Conservation (phyloP, 1,284 basidiomycete species). For the Puccinia novopanici region DNA sequence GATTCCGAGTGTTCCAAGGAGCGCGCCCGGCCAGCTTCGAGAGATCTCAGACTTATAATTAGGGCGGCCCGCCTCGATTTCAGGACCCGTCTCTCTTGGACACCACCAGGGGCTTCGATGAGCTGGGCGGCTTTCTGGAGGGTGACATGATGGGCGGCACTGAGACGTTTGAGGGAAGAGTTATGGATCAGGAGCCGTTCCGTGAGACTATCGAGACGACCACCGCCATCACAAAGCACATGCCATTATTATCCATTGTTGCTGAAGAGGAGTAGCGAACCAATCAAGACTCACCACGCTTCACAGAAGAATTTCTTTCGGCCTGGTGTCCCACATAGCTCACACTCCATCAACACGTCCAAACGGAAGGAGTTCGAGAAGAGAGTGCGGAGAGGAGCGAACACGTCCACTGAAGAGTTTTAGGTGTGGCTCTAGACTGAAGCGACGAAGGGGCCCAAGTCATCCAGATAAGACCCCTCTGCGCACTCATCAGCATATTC, state of each 20-base stretch:
- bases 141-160: slow-evolving; percentile 25
- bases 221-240: neutral
- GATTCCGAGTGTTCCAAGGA: neutral
- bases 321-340: slow-evolving; percentile 28
- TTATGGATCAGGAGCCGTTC: slow-evolving; percentile 43
- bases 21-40: slow-evolving; percentile 22
- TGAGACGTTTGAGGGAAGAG: slow-evolving; percentile 35
- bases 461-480: no score
- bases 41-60: neutral
- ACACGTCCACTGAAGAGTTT: no score
- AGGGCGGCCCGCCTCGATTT: slow-evolving; percentile 28
- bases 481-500: no score
- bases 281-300: slow-evolving; percentile 13
- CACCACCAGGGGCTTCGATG: slow-evolving; percentile 34
- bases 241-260: neutral
- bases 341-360: slow-evolving; percentile 33
- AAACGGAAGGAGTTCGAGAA: neutral
- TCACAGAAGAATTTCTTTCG: slow-evolving; percentile 47
- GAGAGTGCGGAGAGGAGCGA: neutral
- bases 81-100: slow-evolving; percentile 27
- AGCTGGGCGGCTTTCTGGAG: slow-evolving; percentile 24
- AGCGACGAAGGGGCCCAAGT: no score
- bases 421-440: no score
- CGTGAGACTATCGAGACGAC: slow-evolving; percentile 31
- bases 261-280: neutral